Evolutionary conservation across 352 stramenopile genomes (phyloP), one percentile per base, ranked within the genome.

Genomic region (Phytopythium ostracodes): DNA sequence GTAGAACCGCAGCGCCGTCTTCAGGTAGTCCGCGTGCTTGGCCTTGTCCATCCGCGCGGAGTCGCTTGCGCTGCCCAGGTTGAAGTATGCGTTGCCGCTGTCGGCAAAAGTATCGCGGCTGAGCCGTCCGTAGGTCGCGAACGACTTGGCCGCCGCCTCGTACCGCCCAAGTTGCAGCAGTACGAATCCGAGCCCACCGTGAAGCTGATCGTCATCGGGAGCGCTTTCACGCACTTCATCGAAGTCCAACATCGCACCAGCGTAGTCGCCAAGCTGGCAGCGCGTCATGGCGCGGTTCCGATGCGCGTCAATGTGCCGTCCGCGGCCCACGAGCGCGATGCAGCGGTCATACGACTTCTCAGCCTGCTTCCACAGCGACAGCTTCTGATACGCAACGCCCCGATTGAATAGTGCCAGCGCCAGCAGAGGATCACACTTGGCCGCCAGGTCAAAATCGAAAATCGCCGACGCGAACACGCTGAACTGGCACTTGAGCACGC

Each of bases 401-500:
- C 84, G 81, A 54, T 92, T 89, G 56, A 88, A 92, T 50, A 72
- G 76, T 18, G 72, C 71, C 1, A 85, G 36, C 22, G 78, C 52
- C 12, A 77, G 53, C 46, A 67, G 67, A 0, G 67, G 50, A 36
- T 87, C 78, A 33, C 66, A 68, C 47, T 79, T 77, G 46, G 88
- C 76, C 9, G 81, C 81, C 46, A 79, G 66, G 54, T 92, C 84
- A 60, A 89, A 92, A 58, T 89, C 78, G 18, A 68, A 70, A 43
- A 92, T 90, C 36, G 81, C 81, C 2, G 81, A 56, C 2, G 84
- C 80, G 51, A 82, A 89, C 5, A 72, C 71, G 20, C 68, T 60
- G 52, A 92, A 89, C n/a, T 88, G 81, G 22, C 84, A 90, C 56
- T 92, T 88, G n/a, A 92, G 68, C n/a, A 92, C 71, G 27, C 84